phyloP scores from a whole-genome alignment of 805 yeast genomes.

The Saturnispora mendoncae region DNA sequence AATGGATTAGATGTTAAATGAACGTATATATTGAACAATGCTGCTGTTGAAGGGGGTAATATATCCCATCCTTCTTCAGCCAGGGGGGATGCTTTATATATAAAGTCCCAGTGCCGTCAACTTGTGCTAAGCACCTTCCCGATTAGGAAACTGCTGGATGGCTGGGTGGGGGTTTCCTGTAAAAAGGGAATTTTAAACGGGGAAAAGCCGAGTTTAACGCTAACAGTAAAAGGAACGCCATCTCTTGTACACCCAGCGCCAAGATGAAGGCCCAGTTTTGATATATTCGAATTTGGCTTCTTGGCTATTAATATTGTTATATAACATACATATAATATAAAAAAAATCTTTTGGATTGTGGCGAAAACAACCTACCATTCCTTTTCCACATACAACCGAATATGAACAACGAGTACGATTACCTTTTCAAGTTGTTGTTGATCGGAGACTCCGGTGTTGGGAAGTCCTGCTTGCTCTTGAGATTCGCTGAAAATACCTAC shows the following conservation, averaged over 20 bases:
- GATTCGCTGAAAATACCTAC: slow-evolving; percentile 96
- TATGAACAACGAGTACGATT: slow-evolving; percentile 96
- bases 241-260: too few relatives aligned
- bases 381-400: neutral
- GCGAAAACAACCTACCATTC: neutral
- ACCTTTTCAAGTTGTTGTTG: slow-evolving; percentile 84
- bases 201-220: too few relatives aligned
- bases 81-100: neutral
- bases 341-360: neutral
- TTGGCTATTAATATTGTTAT: too few relatives aligned
- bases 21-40: too few relatives aligned
- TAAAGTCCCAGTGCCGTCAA: neutral
- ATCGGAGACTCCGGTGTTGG: slow-evolving; percentile 99
- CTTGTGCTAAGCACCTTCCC: slow-evolving; percentile 11
- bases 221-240: too few relatives aligned
- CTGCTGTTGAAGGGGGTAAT: neutral
- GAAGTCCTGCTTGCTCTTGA: slow-evolving; percentile 84
- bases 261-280: too few relatives aligned
- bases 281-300: too few relatives aligned
- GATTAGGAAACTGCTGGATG: slow-evolving; percentile 5
- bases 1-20: too few relatives aligned
- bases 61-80: too few relatives aligned
- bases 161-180: neutral
- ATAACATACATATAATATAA: too few relatives aligned
- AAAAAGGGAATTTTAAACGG: too few relatives aligned